Evolutionary conservation across 495 filamentous ascomycete species (phyloP), one percentile per base, ranked within the genome.

Genomic region (Talaromyces borbonicus): DNA sequence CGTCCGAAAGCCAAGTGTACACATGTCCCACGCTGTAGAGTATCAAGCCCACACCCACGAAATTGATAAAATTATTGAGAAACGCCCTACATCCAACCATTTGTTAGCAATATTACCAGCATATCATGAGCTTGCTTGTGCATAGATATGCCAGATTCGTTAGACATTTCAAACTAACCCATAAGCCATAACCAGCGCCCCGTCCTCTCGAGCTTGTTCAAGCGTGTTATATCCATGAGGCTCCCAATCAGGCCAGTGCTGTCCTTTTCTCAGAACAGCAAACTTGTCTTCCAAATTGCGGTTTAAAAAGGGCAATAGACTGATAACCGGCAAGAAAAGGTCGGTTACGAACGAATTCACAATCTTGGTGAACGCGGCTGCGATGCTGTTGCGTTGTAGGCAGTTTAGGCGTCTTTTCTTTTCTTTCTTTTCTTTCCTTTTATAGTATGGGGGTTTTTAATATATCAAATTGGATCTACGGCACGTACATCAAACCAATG

Each of bases 251-350:
- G 50, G 53, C 22, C 65, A 67, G 42, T 74, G 59, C 3, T 68
- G 63, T 0, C 80, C 80, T 4, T 57, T 33, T 37, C 61, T 65
- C 43, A 83, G 52, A 11, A 80, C 71, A 4, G 79, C 75, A 49
- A 84, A 84, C 56, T 82, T 83, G 56, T 79, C 77, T 31, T 79
- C 74, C 37, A 84, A 66, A 59, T 83, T 83, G 44, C 72, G 68
- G 47, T 78, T 66, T 30, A 83, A 64, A 26, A 78, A 78, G 4
- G 80, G 68, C 27, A 84, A 52, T 15, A 83, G 58, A 14, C 76
- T 77, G 23, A 84, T 52, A 3, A 79, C 71, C 12, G 80, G 80
- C 16, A 81, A 67, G 20, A 84, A 56, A 40, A 83, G 74, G 50
- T 83, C 80, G 45, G 66, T 71, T 9, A 81, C 78, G 49, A 84